Evolutionary conservation across 2,329 filamentous ascomycete genomes (phyloP).

Genomic region (Trichoderma atroviride): DNA sequence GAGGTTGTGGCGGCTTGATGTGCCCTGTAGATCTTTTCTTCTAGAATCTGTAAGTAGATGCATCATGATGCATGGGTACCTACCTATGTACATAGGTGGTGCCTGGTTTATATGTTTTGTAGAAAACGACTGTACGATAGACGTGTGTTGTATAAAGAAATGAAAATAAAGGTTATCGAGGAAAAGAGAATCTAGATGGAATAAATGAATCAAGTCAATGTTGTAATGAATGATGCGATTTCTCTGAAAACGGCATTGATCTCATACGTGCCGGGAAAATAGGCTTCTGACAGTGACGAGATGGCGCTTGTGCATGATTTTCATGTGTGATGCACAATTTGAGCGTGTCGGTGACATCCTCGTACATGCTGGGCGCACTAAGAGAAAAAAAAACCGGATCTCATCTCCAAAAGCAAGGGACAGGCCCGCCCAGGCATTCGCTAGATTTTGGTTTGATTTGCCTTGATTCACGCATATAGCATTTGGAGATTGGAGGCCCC

Average conservation of each 20-base stretch:
- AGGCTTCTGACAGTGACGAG: not conserved
- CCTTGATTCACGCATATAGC: not conserved
- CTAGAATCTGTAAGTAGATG: not conserved
- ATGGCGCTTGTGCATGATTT: not conserved
- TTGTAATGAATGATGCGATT: not conserved
- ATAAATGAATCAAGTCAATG: not conserved
- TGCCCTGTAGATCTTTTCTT: not conserved
- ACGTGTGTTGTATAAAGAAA: not conserved
- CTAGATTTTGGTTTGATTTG: not conserved
- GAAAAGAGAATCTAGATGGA: not conserved
- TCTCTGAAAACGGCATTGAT: not conserved
- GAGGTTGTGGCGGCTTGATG: constrained; percentile 47
- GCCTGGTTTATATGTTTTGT: too few species aligned
- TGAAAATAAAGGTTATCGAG: not conserved
- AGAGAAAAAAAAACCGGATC: constrained; percentile 2
- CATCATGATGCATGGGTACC: too few species aligned
- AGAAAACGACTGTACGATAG: not conserved
- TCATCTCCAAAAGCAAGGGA: not conserved
- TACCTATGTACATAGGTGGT: too few species aligned
- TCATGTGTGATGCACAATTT: constrained; percentile 1
- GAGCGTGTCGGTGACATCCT: constrained; percentile 1
- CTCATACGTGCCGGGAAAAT: not conserved
- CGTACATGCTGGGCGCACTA: not conserved
- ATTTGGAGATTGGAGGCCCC: not conserved
- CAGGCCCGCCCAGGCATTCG: not conserved